A percentile compares a stretch with the other conserved stretches of the same genome.
phyloP scores from a whole-genome alignment of 306 rosid species.

The Quercus cerris region DNA sequence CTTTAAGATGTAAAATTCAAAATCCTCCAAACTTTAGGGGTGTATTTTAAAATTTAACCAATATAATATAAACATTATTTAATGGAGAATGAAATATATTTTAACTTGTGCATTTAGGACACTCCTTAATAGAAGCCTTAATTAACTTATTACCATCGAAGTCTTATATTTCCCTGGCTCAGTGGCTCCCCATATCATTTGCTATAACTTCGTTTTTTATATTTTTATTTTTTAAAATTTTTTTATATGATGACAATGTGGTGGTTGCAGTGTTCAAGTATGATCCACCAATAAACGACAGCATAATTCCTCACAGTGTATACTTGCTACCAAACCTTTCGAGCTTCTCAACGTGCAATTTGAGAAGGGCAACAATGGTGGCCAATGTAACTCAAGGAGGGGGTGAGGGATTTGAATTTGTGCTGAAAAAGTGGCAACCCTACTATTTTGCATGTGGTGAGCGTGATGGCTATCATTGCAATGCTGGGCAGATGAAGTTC shows the following conservation, averaged over 20 bases:
- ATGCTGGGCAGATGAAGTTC: constrained; percentile 65
- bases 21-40: too few relatives aligned
- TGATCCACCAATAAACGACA: constrained; percentile 43
- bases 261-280: constrained; percentile 64
- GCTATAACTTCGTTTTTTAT: too few relatives aligned
- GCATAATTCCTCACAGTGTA: constrained; percentile 55
- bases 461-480: constrained; percentile 58
- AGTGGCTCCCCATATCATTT: too few relatives aligned
- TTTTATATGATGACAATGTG: background rate
- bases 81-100: too few relatives aligned
- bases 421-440: constrained; percentile 49
- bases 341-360: constrained; percentile 55
- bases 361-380: constrained; percentile 35
- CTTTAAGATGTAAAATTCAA: too few relatives aligned
- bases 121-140: too few relatives aligned
- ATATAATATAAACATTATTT: too few relatives aligned
- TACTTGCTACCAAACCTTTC: constrained; percentile 38
- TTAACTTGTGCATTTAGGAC: too few relatives aligned
- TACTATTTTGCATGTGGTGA: constrained; percentile 66
- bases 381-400: constrained; percentile 47
- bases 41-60: too few relatives aligned
- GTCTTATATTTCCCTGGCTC: too few relatives aligned
- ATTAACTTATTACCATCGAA: too few relatives aligned
- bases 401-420: constrained; percentile 55
- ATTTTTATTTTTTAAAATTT: background rate